Percentiles rank a stretch among this genome's conserved stretches.
Conservation (phyloP, 371 early-diverging fungal genomes). For the Apophysomyces sp. region DNA sequence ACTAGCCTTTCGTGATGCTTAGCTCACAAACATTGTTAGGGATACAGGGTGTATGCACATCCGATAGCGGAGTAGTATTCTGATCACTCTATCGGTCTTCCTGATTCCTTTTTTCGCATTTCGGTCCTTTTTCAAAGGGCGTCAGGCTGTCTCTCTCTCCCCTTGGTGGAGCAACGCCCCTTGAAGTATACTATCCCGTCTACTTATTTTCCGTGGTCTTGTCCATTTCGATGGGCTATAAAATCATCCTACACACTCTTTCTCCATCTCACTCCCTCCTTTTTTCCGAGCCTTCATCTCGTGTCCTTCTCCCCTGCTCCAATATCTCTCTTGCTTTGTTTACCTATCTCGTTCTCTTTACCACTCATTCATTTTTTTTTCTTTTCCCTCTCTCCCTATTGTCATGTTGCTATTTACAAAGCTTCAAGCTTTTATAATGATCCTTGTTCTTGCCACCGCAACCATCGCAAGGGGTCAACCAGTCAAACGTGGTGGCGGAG, state of each 20-base stretch:
- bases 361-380: background rate
- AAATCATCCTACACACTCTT: no score
- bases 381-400: background rate
- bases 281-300: no score
- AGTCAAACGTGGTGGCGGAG: slow-evolving; percentile 3
- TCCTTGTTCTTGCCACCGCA: background rate
- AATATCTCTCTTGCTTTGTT: no score
- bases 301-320: no score
- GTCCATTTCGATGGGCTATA: background rate
- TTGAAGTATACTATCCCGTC: background rate
- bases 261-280: no score
- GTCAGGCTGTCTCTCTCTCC: background rate
- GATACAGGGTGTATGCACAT: no score
- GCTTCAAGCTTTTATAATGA: background rate
- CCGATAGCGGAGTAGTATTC: no score
- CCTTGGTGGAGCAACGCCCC: background rate
- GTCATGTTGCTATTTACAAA: background rate
- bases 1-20: no score
- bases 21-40: no score
- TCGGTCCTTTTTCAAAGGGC: background rate
- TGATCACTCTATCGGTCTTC: no score
- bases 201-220: background rate
- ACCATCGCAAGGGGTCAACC: background rate
- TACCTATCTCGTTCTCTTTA: no score
- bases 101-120: background rate